A percentile compares a stretch with the other conserved stretches of the same genome.
phyloP scores from a whole-genome alignment of 495 filamentous ascomycete species.

The Daldinia childiae region DNA sequence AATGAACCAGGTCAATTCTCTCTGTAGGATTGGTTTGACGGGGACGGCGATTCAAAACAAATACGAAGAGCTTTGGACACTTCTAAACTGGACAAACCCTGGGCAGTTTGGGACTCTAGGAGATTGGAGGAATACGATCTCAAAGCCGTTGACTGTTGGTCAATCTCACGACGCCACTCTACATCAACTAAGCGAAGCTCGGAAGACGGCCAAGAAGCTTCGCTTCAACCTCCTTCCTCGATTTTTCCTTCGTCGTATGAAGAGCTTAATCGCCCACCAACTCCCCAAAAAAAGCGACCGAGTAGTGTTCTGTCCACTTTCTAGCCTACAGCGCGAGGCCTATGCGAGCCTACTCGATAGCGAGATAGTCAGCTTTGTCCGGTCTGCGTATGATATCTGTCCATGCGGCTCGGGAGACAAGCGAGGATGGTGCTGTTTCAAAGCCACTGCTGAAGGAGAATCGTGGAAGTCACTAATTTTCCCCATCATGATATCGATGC shows the following conservation, averaged over 20 bases:
- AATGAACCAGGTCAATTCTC: slow-evolving; percentile 91
- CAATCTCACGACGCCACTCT: slow-evolving; percentile 92
- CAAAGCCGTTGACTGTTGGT: slow-evolving; percentile 81
- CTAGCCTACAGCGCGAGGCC: slow-evolving; percentile 80
- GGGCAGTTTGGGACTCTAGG: slow-evolving; percentile 81
- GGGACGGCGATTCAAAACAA: slow-evolving; percentile 98
- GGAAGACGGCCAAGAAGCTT: slow-evolving; percentile 85
- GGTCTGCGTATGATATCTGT: slow-evolving; percentile 70
- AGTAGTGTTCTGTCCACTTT: slow-evolving; percentile 95
- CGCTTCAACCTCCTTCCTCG: slow-evolving; percentile 88
- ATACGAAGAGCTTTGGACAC: slow-evolving; percentile 96
- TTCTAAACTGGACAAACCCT: slow-evolving; percentile 97
- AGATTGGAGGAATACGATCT: slow-evolving; percentile 81
- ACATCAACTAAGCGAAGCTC: slow-evolving; percentile 79
- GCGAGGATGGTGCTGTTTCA: slow-evolving; percentile 83
- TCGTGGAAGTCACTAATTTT: slow-evolving; percentile 86
- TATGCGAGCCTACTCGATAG: slow-evolving; percentile 84
- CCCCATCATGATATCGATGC: slow-evolving; percentile 80
- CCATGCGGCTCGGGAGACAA: slow-evolving; percentile 75
- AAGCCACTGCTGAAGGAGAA: slow-evolving; percentile 63
- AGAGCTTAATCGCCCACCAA: slow-evolving; percentile 89
- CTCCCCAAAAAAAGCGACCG: slow-evolving; percentile 95
- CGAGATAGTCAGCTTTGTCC: slow-evolving; percentile 75
- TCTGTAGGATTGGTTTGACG: slow-evolving; percentile 92
- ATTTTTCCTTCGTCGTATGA: slow-evolving; percentile 94